Conservation (phyloP, 176 grass and related monocot species). For the Otatea glauca region DNA sequence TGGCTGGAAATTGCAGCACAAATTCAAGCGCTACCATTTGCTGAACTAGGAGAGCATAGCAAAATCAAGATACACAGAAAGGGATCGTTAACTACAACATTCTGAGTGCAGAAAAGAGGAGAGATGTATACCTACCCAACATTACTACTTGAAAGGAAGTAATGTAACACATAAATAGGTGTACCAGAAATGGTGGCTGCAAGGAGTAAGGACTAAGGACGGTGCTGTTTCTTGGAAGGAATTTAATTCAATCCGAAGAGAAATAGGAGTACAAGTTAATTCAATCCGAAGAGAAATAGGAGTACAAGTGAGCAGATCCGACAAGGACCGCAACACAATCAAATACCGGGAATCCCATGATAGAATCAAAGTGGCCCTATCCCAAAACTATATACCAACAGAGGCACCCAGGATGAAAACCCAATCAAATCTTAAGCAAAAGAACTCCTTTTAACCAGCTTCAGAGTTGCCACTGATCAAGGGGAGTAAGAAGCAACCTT, state of each 20-base stretch:
- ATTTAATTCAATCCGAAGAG: conserved; percentile 32
- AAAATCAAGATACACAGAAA: conserved; percentile 10
- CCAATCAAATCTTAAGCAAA: conserved; percentile 34
- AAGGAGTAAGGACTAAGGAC: conserved; percentile 24
- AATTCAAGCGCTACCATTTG: background rate
- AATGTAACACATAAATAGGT: conserved; percentile 22
- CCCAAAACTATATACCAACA: background rate
- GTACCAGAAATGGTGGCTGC: conserved; percentile 35
- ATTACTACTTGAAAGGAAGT: conserved; percentile 29
- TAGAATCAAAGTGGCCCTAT: conserved; percentile 10
- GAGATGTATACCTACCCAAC: background rate
- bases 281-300: too few species aligned
- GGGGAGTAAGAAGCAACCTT: background rate
- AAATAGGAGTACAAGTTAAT: too few species aligned
- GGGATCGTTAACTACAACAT: background rate
- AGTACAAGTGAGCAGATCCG: conserved; percentile 32
- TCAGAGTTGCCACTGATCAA: background rate
- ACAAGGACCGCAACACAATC: background rate
- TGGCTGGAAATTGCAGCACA: background rate
- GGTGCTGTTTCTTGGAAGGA: conserved; percentile 36
- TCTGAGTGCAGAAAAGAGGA: background rate
- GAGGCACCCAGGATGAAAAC: background rate
- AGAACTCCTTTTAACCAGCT: background rate
- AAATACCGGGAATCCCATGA: background rate
- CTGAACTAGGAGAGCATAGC: conserved; percentile 6